phyloP scores from a whole-genome alignment of 176 grass and related monocot genomes.

The Carex scoparia region DNA sequence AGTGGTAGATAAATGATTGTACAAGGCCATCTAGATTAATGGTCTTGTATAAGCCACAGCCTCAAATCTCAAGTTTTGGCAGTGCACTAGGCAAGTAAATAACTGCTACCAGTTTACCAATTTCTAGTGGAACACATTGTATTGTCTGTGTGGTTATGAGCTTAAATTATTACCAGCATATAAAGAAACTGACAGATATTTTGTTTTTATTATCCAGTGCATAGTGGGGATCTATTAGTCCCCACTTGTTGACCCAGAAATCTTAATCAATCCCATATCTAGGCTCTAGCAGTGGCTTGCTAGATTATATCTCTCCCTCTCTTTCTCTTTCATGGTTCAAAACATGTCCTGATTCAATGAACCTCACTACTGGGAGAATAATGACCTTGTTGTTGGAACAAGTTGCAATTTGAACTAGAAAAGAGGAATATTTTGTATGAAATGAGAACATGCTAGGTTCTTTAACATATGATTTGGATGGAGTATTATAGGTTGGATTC shows the following conservation, averaged over 20 bases:
- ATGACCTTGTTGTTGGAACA: neutral
- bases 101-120: neutral
- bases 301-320: neutral
- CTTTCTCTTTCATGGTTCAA: neutral
- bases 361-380: conserved; percentile 4
- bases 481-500: neutral
- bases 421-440: conserved; percentile 6
- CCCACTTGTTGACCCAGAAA: neutral
- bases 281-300: neutral
- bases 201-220: neutral
- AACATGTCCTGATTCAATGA: conserved; percentile 18
- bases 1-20: neutral
- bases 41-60: neutral
- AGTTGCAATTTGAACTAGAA: neutral
- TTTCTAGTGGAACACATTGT: neutral
- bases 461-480: neutral
- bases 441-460: neutral
- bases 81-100: neutral
- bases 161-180: neutral
- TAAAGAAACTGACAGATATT: neutral
- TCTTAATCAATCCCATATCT: conserved; percentile 6
- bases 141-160: neutral
- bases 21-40: neutral
- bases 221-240: neutral
- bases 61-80: neutral